A percentile compares a stretch with the other conserved stretches of the same genome.
These are phyloP conservation scores for Dentiscutata heterogama DNA, from an alignment of 371 early-diverging fungal species.

Conservation along the genomic window DNA sequence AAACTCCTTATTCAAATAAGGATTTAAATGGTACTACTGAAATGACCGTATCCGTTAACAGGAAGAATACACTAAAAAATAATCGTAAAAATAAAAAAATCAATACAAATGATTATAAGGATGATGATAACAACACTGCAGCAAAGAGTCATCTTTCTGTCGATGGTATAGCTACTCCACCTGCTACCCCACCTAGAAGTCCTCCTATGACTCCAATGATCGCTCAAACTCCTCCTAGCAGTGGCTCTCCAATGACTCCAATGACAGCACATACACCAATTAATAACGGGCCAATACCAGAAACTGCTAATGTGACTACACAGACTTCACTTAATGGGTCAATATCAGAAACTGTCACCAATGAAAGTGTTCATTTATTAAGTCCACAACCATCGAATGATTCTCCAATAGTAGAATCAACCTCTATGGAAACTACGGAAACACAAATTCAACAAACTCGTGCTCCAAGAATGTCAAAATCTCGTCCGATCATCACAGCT, in stretches of 20 bases:
- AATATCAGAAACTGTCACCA: too few relatives aligned
- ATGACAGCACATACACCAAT: background rate
- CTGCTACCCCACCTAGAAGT: constrained; percentile 18
- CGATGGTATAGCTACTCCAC: constrained; percentile 34
- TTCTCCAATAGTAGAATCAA: background rate
- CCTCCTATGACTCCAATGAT: constrained; percentile 14
- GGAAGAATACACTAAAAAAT: background rate
- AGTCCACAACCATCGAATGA: background rate
- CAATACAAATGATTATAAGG: background rate
- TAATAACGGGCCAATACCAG: too few relatives aligned
- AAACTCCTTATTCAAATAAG: background rate
- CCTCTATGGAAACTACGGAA: background rate
- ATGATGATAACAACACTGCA: constrained; percentile 3
- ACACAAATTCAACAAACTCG: background rate
- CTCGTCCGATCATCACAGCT: constrained; percentile 1
- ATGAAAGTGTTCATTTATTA: too few relatives aligned
- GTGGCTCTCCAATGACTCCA: background rate
- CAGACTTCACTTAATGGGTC: too few relatives aligned
- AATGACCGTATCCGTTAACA: background rate
- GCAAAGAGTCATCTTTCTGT: background rate
- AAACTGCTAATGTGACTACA: too few relatives aligned
- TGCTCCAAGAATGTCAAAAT: background rate
- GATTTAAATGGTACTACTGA: background rate
- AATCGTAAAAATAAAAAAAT: background rate
- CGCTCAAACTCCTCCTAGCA: background rate